Base-by-base conservation (phyloP, 495 filamentous ascomycete genomes). In the Aspergillus hancockii region DNA sequence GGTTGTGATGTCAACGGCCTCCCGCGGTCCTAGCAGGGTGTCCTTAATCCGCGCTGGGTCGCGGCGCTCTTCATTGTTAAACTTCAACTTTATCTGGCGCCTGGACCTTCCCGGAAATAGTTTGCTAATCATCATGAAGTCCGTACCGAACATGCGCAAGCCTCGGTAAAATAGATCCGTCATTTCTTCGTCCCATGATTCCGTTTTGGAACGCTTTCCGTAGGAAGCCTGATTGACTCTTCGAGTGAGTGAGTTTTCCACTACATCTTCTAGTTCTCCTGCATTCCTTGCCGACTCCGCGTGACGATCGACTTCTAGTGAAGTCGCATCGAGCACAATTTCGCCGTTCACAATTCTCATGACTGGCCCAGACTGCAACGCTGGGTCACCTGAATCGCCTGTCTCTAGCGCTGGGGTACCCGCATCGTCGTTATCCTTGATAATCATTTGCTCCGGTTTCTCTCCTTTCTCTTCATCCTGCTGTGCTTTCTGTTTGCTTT, bases 81-180 rank as follows among this genome's bases (percentile, higher is more conserved):
- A 98, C 71, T 98, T 98, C 49, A 89, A 73, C 75, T 97, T 97
- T 69, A 98, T 86, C 63, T 91, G 85, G 18, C 87, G 84, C 51
- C 94, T 80, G 23, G 79, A 89, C 21, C 89, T 82, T 30, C 84
- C 84, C 0, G 86, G 85, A 67, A 98, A 96, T 79, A 97, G 79
- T 59, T 84, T 86, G 64, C 85, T 83, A 65, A 98, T 95, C 63
- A 91, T 89, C 71, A 87, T 83, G 68, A 98, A 98, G 69, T 98
- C 92, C 0, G 92, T 97, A 28, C 94, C 95, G 68, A 95, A 97
- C 82, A 90, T 91, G 28, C 83, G 77, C 2, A 98, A 77, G 0
- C 88, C 88, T 19, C 89, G 80, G 69, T 96, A 98, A 74, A 98
- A 98, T 28, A 85, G 74, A 31, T 93, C 90, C 3, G 90, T 96